Percentiles rank a stretch among this genome's conserved stretches.
These are phyloP conservation scores for Pestalotiopsis sp. DNA, from an alignment of 2,329 filamentous ascomycete species.

Conservation along the genomic window DNA sequence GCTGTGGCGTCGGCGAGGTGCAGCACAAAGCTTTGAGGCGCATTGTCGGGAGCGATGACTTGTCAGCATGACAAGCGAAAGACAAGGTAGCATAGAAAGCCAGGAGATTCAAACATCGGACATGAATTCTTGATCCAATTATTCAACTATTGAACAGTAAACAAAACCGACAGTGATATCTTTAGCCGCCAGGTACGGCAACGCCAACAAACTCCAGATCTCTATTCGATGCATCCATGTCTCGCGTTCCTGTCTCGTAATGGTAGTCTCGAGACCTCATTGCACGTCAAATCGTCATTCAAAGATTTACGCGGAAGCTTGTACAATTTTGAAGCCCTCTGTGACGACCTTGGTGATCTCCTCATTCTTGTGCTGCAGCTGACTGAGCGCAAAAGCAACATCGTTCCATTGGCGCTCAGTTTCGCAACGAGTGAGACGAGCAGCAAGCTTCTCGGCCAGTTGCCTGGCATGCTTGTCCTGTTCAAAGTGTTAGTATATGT, in stretches of 20 bases:
- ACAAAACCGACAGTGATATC: slow-evolving; percentile 1
- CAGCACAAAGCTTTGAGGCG: not conserved
- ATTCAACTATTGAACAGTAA: not conserved
- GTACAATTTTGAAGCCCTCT: slow-evolving; percentile 77
- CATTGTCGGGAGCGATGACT: not conserved
- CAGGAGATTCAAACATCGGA: not conserved
- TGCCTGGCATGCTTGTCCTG: slow-evolving; percentile 98
- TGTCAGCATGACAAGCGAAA: not conserved
- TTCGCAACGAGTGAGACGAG: slow-evolving; percentile 82
- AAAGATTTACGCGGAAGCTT: slow-evolving; percentile 53
- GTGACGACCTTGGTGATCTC: slow-evolving; percentile 78
- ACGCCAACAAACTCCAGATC: slow-evolving; percentile 4
- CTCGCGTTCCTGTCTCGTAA: not conserved
- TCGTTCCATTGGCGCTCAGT: slow-evolving; percentile 97
- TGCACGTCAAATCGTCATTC: slow-evolving; percentile 3
- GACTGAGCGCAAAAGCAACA: slow-evolving; percentile 86
- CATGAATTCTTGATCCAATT: not conserved
- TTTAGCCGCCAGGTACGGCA: not conserved
- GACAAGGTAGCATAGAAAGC: not conserved
- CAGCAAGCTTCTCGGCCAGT: slow-evolving; percentile 88
- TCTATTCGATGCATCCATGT: not conserved
- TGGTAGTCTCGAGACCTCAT: not conserved
- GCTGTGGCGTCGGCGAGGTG: not conserved
- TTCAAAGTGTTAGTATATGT: slow-evolving; percentile 9
- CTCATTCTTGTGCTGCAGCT: slow-evolving; percentile 92